Evolutionary conservation across 2,329 filamentous ascomycete species (phyloP).

Genomic region (Dendryphion nanum): DNA sequence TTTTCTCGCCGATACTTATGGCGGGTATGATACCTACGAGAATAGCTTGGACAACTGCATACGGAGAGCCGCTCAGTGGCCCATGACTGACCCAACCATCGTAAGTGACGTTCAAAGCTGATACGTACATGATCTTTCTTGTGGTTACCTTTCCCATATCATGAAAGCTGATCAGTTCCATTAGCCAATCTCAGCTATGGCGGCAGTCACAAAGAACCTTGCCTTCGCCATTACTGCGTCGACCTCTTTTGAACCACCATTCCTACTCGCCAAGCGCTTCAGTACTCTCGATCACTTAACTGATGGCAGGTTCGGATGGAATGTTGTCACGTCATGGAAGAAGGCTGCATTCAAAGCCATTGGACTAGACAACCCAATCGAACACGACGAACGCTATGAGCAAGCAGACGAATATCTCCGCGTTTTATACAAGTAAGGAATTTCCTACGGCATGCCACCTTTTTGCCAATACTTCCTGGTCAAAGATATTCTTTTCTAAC

Average conservation of each 20-base stretch:
- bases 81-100: conserved; percentile 63
- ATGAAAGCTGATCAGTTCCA: conserved; percentile 2
- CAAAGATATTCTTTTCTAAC: conserved; percentile 14
- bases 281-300: conserved; percentile 64
- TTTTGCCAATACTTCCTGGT: background rate
- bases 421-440: conserved; percentile 59
- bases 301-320: conserved; percentile 62
- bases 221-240: conserved; percentile 63
- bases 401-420: conserved; percentile 63
- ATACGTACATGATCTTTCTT: background rate
- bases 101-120: conserved; percentile 39
- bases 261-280: conserved; percentile 61
- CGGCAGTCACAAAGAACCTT: conserved; percentile 63
- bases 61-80: conserved; percentile 62
- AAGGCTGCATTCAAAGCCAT: conserved; percentile 64
- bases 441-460: background rate
- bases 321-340: conserved; percentile 65
- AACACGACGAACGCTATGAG: conserved; percentile 60
- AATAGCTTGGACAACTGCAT: conserved; percentile 61
- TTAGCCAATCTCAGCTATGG: conserved; percentile 57
- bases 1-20: conserved; percentile 66
- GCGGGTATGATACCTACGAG: conserved; percentile 63
- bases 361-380: conserved; percentile 56
- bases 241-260: conserved; percentile 63
- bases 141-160: no score